These are phyloP conservation scores for Gymnopus androsaceus DNA, from an alignment of 1,284 basidiomycete species.

Conservation along the genomic window DNA sequence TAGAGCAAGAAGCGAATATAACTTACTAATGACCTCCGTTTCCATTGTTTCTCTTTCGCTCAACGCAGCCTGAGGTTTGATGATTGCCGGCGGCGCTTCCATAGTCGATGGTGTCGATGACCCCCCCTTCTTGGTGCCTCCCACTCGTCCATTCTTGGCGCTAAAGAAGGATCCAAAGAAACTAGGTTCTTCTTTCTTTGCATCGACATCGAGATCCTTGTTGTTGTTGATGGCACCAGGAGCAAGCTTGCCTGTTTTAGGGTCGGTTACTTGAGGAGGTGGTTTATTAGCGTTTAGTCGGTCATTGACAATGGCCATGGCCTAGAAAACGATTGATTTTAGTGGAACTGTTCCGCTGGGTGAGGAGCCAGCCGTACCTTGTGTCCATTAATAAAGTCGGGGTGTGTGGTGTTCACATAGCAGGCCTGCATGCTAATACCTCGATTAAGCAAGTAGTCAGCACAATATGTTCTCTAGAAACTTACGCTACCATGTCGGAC, in stretches of 20 bases:
- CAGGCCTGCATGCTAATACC: slow-evolving; percentile 88
- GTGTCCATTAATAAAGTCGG: slow-evolving; percentile 96
- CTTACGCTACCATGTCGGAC: slow-evolving; percentile 84
- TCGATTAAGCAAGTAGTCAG: slow-evolving; percentile 10
- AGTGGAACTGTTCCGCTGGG: slow-evolving; percentile 11
- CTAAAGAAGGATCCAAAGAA: slow-evolving; percentile 98
- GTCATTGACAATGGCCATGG: slow-evolving; percentile 89
- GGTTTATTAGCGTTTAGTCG: slow-evolving; percentile 82
- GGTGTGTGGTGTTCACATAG: slow-evolving; percentile 99
- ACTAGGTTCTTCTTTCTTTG: slow-evolving; percentile 85
- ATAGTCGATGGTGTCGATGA: slow-evolving; percentile 60
- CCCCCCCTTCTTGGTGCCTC: slow-evolving; percentile 71
- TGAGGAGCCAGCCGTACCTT: slow-evolving; percentile 49
- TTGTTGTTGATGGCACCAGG: slow-evolving; percentile 82
- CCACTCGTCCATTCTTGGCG: slow-evolving; percentile 45
- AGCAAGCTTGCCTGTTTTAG: slow-evolving; percentile 67
- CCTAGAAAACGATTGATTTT: slow-evolving; percentile 44
- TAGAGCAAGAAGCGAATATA: slow-evolving; percentile 24
- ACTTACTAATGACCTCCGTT: slow-evolving; percentile 98
- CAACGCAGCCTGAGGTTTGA: slow-evolving; percentile 90
- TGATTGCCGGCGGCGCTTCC: slow-evolving; percentile 89
- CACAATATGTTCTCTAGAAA: slow-evolving; percentile 7
- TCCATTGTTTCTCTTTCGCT: slow-evolving; percentile 97
- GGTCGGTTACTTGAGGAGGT: slow-evolving; percentile 56
- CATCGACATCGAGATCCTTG: slow-evolving; percentile 90